Conservation (phyloP, 2,329 filamentous ascomycete species). For the Amphichorda felina region DNA sequence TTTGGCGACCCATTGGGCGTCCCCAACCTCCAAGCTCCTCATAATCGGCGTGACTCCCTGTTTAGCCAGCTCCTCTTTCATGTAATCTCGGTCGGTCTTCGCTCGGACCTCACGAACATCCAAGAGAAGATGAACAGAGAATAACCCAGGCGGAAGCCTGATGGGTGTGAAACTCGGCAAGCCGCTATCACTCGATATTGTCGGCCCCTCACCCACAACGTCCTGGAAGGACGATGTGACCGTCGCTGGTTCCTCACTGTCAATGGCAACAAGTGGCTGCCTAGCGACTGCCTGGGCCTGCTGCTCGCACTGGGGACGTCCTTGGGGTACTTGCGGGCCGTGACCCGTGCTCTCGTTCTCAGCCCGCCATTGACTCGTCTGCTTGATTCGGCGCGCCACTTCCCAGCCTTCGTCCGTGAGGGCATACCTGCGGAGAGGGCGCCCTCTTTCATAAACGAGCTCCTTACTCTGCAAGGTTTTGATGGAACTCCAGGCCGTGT, state of each 20-base stretch:
- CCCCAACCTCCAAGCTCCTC: constrained; percentile 59
- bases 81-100: constrained; percentile 64
- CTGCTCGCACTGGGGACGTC: too few relatives aligned
- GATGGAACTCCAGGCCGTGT: constrained; percentile 77
- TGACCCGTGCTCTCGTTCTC: constrained; percentile 8
- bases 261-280: neutral
- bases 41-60: constrained; percentile 54
- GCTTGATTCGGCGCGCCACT: constrained; percentile 52
- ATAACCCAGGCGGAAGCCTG: constrained; percentile 49
- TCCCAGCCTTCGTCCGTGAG: constrained; percentile 73
- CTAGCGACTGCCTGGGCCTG: too few relatives aligned
- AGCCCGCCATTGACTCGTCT: constrained; percentile 27
- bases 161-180: constrained; percentile 47
- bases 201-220: constrained; percentile 7
- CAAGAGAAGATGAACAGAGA: constrained; percentile 60
- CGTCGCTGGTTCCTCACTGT: neutral
- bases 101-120: constrained; percentile 66
- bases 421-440: constrained; percentile 55
- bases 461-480: constrained; percentile 64
- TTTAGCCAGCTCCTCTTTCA: constrained; percentile 58
- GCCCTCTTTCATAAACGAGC: constrained; percentile 58
- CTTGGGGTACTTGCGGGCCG: neutral
- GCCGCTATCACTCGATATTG: constrained; percentile 13
- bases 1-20: constrained; percentile 71
- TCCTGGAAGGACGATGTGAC: constrained; percentile 2